Evolutionary conservation across 1,139 yeast species (phyloP), one percentile per base, ranked within the genome.

Genomic region (Pichia sp.): DNA sequence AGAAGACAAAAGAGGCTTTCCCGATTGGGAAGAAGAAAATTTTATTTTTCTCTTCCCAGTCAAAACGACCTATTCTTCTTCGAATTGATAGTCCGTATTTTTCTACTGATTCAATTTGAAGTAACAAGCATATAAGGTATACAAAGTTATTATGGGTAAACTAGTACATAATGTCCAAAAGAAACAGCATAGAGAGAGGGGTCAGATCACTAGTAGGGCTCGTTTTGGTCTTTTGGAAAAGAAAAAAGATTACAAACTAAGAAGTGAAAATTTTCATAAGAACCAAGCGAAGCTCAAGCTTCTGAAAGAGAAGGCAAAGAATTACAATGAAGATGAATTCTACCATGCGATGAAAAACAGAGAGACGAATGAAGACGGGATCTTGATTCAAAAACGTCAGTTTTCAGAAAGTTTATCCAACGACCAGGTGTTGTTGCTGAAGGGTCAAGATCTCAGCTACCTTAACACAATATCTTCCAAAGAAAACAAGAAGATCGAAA

Each of bases 241-340:
- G 78, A 95, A 93, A 75, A 91, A 91, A 70, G 99, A 93, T 70
- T 93, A 93, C 70, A 82, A 80, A 62, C 78, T 89, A 47, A 81
- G 99, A 69, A 95, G 98, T 1, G 83, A 80, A 47, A 96, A 93
- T 67, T 90, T 76, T 66, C 98, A 93, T 69, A 79, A 82, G 69
- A 93, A 93, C 66, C 91, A 93, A 69, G 87, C 88, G 21, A 89
- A 93, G 23, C 71, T 93, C 51, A 87, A 87, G 69, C 78, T 85
- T 1, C 76, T 93, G 57, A 80, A 87, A 62, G 75, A 75, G 47
- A 89, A 89, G 67, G 95, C 87, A 1, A 73, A 76, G 44, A 76
- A 77, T 45, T 79, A 90, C 61, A 93, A 93, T 66, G 96, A 95
- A n/a, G 98, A 93, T 76, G 99, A 93, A 69, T 93, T 87, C 71